Base-by-base conservation (phyloP, 495 filamentous ascomycete genomes). In the Xylaria cubensis region DNA sequence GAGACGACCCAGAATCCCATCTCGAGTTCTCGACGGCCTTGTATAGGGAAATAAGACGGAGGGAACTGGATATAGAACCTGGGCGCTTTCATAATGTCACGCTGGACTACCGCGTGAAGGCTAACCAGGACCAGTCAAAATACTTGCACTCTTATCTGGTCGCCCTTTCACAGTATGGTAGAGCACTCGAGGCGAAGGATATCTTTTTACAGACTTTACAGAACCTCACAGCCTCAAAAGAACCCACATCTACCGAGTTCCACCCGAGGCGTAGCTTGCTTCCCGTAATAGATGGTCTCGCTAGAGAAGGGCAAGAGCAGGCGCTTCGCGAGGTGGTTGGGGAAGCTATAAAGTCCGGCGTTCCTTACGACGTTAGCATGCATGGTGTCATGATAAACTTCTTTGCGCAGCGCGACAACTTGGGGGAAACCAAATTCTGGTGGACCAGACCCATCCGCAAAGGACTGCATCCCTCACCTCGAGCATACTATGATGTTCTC, bases 251-350 rank as follows among this genome's bases (percentile, higher is more conserved):
- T 58, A 80, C 77, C 34, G 71, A 83, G 51, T 67, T 70, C 36
- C 32, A 53, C 34, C 42, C 74, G 24, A 72, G 69, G 24, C 67
- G 58, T n/a, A 56, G 55, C 59, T 94, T 92, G 89, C 80, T 84
- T 3, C 76, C 80, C 15, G 82, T 94, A 6, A 74, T 96, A 44
- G 81, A 82, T 41, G 93, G 94, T 2, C 91, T 95, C 73, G 89
- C 89, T 17, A 82, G 82, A 70, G 89, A 93, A 72, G 86, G 87
- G 12, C 87, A 90, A 67, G 82, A 89, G 73, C 67, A 86, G 75
- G 84, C 88, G 68, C 78, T 93, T 15, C 64, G 88, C 4, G 74
- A 77, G 42, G 81, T 83, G 13, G 78, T 81, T 65, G 69, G 76
- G 59, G 75, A 80, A 58, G 78, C 83, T 55, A 74, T 77, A 59